A percentile compares a stretch with the other conserved stretches of the same genome.
These are phyloP conservation scores for Chionographis japonica DNA, from an alignment of 106 monocot species.

Conservation along the genomic window DNA sequence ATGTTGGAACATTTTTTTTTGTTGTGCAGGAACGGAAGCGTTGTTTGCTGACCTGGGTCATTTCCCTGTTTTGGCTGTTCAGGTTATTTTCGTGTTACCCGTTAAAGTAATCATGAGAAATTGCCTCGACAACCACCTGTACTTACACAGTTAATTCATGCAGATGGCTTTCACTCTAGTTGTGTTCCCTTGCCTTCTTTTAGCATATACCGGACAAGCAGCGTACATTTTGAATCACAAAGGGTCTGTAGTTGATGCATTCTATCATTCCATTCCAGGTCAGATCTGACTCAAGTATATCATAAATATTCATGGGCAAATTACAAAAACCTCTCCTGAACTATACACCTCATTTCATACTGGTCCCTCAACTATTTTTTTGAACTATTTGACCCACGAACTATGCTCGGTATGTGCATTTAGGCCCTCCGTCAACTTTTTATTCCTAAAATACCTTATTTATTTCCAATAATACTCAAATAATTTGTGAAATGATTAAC, in stretches of 20 bases:
- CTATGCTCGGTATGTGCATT: too few relatives aligned
- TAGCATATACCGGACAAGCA: conserved; percentile 69
- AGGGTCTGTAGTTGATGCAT: conserved; percentile 35
- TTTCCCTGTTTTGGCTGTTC: conserved; percentile 60
- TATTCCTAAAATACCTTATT: too few relatives aligned
- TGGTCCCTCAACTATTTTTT: too few relatives aligned
- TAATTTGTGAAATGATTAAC: too few relatives aligned
- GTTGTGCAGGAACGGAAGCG: conserved; percentile 54
- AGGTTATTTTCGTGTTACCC: conserved; percentile 17
- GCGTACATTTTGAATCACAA: conserved; percentile 51
- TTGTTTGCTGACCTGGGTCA: conserved; percentile 68
- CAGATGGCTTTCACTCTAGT: conserved; percentile 73
- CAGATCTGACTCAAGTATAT: neutral
- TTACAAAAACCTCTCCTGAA: too few relatives aligned
- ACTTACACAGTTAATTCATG: neutral
- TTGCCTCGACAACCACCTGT: neutral
- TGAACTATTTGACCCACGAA: too few relatives aligned
- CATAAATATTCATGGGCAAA: too few relatives aligned
- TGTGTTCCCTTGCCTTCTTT: conserved; percentile 63
- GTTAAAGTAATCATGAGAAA: neutral
- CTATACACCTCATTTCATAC: too few relatives aligned
- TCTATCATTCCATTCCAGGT: conserved; percentile 73
- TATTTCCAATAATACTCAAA: too few relatives aligned
- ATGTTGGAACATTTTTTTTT: neutral
- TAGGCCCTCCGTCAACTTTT: too few relatives aligned